Percentiles rank a stretch among this genome's conserved stretches.
phyloP scores from a whole-genome alignment of 2,329 filamentous ascomycete species.

The Ophiostoma piceae region DNA sequence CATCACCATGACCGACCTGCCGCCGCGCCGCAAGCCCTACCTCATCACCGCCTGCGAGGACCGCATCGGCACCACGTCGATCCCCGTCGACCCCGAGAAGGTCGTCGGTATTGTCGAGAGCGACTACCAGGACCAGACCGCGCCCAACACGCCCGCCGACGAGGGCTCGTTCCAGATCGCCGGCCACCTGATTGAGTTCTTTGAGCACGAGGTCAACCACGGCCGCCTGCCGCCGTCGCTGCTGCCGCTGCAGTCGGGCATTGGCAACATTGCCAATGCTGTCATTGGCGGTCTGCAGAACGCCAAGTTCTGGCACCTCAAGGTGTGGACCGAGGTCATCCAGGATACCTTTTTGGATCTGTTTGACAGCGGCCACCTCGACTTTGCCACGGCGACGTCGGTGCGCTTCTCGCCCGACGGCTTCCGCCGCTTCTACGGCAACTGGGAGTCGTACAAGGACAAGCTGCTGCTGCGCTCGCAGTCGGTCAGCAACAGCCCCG shows the following conservation, averaged over 20 bases:
- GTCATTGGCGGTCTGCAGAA: slow-evolving; percentile 77
- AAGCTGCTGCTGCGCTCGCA: slow-evolving; percentile 85
- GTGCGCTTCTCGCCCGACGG: slow-evolving; percentile 88
- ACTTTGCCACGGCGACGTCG: slow-evolving; percentile 85
- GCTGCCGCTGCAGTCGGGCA: slow-evolving; percentile 59
- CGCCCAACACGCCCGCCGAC: slow-evolving; percentile 71
- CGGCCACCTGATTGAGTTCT: slow-evolving; percentile 69
- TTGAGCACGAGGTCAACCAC: slow-evolving; percentile 77
- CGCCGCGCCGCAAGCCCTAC: slow-evolving; percentile 76
- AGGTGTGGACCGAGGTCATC: slow-evolving; percentile 89
- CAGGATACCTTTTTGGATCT: slow-evolving; percentile 91
- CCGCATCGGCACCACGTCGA: slow-evolving; percentile 74
- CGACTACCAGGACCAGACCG: slow-evolving; percentile 71
- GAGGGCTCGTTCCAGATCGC: slow-evolving; percentile 69
- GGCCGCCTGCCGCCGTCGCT: slow-evolving; percentile 72
- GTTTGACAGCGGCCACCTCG: slow-evolving; percentile 79
- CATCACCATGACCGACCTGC: slow-evolving; percentile 82
- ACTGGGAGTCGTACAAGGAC: slow-evolving; percentile 72
- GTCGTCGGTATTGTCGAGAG: slow-evolving; percentile 80
- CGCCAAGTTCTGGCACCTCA: slow-evolving; percentile 79
- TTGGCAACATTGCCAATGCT: slow-evolving; percentile 90
- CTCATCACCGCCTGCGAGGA: slow-evolving; percentile 81
- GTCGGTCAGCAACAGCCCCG: slow-evolving; percentile 80
- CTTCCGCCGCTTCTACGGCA: slow-evolving; percentile 84
- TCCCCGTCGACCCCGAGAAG: slow-evolving; percentile 76